Conservation (phyloP, 495 filamentous ascomycete genomes). For the Neurospora sublineolata region DNA sequence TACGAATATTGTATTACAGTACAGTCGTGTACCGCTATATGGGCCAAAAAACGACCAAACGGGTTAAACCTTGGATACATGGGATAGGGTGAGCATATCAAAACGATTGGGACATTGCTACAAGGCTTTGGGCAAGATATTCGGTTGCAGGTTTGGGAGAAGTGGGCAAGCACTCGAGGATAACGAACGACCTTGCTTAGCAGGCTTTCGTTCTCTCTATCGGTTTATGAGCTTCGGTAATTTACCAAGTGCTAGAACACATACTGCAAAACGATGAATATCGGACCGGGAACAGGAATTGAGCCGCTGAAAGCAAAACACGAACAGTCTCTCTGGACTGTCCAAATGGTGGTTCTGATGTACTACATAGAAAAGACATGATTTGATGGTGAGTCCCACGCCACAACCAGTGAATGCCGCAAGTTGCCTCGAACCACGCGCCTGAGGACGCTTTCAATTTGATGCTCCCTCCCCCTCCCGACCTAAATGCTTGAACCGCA, state of each 20-base stretch:
- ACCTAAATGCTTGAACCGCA: neutral
- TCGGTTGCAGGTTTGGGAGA: neutral
- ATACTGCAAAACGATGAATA: neutral
- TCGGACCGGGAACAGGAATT: neutral
- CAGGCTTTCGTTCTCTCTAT: neutral
- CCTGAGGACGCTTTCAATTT: neutral
- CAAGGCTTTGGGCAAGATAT: neutral
- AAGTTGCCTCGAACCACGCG: neutral
- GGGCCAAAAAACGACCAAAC: neutral
- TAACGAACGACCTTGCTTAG: neutral
- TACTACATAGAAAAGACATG: neutral
- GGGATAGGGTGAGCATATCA: neutral
- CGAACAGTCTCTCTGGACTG: neutral
- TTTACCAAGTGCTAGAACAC: neutral
- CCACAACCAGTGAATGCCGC: neutral
- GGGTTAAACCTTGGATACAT: neutral
- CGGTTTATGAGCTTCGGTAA: neutral
- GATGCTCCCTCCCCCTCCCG: neutral
- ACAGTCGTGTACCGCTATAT: neutral
- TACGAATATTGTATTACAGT: neutral
- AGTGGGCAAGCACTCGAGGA: neutral
- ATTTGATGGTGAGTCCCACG: neutral
- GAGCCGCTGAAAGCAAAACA: neutral
- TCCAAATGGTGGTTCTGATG: neutral
- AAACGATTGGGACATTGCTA: neutral